Percentiles rank a stretch among this genome's conserved stretches.
These are phyloP conservation scores for Alnus rubra DNA, from an alignment of 306 rosid genomes.

Conservation along the genomic window DNA sequence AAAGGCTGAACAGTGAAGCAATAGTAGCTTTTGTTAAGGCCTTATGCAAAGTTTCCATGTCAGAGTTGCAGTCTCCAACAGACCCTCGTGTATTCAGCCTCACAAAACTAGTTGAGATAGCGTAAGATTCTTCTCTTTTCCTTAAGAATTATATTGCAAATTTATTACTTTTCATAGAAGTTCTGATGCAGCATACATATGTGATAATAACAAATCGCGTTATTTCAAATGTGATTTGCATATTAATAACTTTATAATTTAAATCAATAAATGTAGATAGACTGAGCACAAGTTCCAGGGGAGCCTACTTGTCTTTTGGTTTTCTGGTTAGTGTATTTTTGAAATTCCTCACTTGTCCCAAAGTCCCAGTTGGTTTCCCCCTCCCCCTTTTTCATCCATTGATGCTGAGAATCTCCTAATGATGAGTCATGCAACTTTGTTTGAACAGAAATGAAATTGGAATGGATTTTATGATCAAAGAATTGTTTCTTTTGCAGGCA, in stretches of 20 bases:
- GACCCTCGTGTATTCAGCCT: constrained; percentile 99
- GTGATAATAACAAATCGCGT: neutral
- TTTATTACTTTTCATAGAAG: neutral
- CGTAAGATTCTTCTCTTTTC: constrained; percentile 61
- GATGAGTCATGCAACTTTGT: constrained; percentile 10
- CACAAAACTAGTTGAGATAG: constrained; percentile 94
- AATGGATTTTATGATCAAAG: constrained; percentile 20
- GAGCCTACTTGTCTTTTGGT: neutral
- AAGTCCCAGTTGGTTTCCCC: neutral
- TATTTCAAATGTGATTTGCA: neutral
- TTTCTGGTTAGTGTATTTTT: constrained; percentile 2
- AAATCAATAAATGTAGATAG: neutral
- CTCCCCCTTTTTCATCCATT: neutral
- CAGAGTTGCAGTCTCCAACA: constrained; percentile 97
- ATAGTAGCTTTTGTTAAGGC: constrained; percentile 97
- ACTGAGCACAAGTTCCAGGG: constrained; percentile 5
- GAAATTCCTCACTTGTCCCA: neutral
- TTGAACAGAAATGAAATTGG: constrained; percentile 10
- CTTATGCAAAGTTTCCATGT: constrained; percentile 88
- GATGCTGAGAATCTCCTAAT: constrained; percentile 16
- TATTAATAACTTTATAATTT: neutral
- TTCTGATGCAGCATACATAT: neutral
- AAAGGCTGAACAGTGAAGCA: constrained; percentile 97
- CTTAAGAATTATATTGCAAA: neutral
- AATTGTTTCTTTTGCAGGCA: constrained; percentile 76